phyloP scores from a whole-genome alignment of 495 filamentous ascomycete genomes.

The Bathelium albidoporum region DNA sequence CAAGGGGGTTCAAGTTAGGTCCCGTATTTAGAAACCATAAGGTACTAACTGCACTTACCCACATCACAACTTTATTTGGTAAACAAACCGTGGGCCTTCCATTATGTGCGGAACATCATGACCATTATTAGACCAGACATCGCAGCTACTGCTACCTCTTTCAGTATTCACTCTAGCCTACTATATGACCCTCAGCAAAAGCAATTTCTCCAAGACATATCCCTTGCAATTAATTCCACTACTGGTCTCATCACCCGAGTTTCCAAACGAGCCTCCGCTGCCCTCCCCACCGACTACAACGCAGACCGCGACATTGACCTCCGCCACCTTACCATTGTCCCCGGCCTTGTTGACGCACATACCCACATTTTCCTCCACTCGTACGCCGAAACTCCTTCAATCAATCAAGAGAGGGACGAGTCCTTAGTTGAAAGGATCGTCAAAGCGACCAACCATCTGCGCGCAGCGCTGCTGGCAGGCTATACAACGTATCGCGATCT shows the following conservation, averaged over 20 bases:
- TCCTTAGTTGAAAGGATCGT: conserved; percentile 40
- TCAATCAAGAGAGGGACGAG: conserved; percentile 43
- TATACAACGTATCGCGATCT: conserved; percentile 48
- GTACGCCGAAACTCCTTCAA: conserved; percentile 33
- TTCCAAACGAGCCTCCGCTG: conserved; percentile 21
- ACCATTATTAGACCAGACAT: neutral
- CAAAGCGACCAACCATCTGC: conserved; percentile 41
- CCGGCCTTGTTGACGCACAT: conserved; percentile 44
- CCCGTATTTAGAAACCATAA: too few species aligned
- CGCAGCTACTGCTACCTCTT: neutral
- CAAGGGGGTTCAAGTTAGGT: too few species aligned
- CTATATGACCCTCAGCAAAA: conserved; percentile 41
- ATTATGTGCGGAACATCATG: neutral
- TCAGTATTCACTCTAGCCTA: conserved; percentile 37
- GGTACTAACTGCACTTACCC: too few species aligned
- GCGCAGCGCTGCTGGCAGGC: conserved; percentile 40
- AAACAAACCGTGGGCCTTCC: neutral
- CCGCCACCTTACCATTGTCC: conserved; percentile 36
- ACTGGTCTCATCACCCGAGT: conserved; percentile 37
- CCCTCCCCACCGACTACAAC: conserved; percentile 7
- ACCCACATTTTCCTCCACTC: conserved; percentile 45
- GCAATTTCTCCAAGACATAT: conserved; percentile 32
- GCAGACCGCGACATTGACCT: conserved; percentile 35
- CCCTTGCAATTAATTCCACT: conserved; percentile 24
- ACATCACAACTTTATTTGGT: too few species aligned